Conservation (phyloP, 108 stramenopile genomes). For the Phaeodactylum tricornutum region DNA sequence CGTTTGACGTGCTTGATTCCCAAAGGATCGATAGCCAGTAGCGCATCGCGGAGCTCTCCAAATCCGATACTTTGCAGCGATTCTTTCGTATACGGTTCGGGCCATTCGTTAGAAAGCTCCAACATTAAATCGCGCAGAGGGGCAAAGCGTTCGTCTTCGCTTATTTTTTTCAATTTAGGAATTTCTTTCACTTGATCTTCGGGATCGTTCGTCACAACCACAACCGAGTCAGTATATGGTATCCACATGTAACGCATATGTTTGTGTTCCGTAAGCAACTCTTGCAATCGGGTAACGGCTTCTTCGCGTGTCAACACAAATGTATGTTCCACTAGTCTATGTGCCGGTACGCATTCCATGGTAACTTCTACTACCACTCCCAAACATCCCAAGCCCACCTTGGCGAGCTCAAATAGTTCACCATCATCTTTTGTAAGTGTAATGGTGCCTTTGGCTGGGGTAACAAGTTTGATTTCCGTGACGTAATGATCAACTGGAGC, state of each 20-base stretch:
- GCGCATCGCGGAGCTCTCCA: conserved; percentile 89
- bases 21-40: conserved; percentile 78
- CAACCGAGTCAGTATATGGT: conserved; percentile 90
- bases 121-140: conserved; percentile 56
- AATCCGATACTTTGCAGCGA: conserved; percentile 72
- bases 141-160: conserved; percentile 29
- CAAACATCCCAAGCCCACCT: conserved; percentile 88
- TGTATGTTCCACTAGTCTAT: conserved; percentile 84
- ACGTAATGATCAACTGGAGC: conserved; percentile 95
- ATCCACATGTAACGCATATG: conserved; percentile 99
- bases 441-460: conserved; percentile 72
- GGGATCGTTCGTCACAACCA: conserved; percentile 92
- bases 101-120: conserved; percentile 11
- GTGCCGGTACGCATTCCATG: conserved; percentile 82
- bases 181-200: conserved; percentile 22
- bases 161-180: conserved; percentile 5
- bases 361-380: conserved; percentile 94
- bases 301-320: conserved; percentile 75
- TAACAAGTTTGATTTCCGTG: conserved; percentile 78
- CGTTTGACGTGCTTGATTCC: conserved; percentile 83
- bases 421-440: conserved; percentile 54
- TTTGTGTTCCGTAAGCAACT: conserved; percentile 62
- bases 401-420: conserved; percentile 71
- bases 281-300: conserved; percentile 49
- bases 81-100: conserved; percentile 28